Evolutionary conservation across 768 basidiomycete species (phyloP).

Genomic region (Leucocoprinus birnbaumii): DNA sequence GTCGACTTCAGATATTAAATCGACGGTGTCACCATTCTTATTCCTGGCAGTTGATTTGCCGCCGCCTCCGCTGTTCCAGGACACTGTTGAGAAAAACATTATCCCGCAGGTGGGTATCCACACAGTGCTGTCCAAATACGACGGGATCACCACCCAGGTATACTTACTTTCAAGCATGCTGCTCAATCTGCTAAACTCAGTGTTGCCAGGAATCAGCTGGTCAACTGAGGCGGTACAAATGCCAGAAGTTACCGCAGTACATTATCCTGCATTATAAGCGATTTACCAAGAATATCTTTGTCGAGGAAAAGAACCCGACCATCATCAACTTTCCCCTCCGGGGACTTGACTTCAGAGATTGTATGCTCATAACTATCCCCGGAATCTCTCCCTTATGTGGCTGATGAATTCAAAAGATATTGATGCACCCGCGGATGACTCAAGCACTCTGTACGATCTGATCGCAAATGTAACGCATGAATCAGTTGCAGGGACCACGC

Average conservation of each 20-base stretch:
- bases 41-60: constrained; percentile 96
- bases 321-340: constrained; percentile 96
- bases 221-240: constrained; percentile 85
- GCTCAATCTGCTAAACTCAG: too few relatives aligned
- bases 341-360: constrained; percentile 89
- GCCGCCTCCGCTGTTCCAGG: constrained; percentile 96
- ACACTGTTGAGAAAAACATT: constrained; percentile 95
- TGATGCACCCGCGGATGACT: constrained; percentile 58
- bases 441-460: constrained; percentile 83
- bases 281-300: constrained; percentile 94
- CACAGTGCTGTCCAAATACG: constrained; percentile 89
- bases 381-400: constrained; percentile 18
- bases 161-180: constrained; percentile 8
- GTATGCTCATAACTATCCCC: constrained; percentile 48
- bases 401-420: constrained; percentile 54
- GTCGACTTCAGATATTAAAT: constrained; percentile 70
- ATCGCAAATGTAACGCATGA: constrained; percentile 95
- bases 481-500: constrained; percentile 92
- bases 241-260: constrained; percentile 85
- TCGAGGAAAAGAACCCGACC: constrained; percentile 98
- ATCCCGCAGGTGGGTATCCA: constrained; percentile 96
- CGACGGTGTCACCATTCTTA: constrained; percentile 84
- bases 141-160: constrained; percentile 88
- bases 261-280: constrained; percentile 95
- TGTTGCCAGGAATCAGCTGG: constrained; percentile 73